Evolutionary conservation across 2,329 filamentous ascomycete species (phyloP), one percentile per base, ranked within the genome.

Genomic region (Neofusicoccum kwambonambiense): DNA sequence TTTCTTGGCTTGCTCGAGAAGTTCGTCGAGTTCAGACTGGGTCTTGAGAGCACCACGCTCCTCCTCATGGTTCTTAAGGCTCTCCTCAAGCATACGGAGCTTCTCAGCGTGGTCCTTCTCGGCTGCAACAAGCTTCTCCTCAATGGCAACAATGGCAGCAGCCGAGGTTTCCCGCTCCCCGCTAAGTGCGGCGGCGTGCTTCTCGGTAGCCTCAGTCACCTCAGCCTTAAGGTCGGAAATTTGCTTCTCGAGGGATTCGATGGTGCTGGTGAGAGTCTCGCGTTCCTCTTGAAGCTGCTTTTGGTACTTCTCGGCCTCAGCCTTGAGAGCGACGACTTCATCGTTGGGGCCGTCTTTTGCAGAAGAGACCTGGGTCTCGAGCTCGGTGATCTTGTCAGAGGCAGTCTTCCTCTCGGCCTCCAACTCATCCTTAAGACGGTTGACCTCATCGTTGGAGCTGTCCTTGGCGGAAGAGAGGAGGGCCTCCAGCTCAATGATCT

Each of bases 261-360:
- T 64, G 15, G 51, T 58, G 27, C 2, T 31, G 19, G 51, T 49
- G 22, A 58, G 41, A 39, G 52, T 35, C 22, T 57, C 62, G 15
- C 62, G 62, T 41, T 64, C 62, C 17, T 64, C 62, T 7, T 57
- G 42, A 6, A 64, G 62, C 52, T 64, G 62, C 52, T 64, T 64
- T 52, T 58, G 34, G 42, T 57, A 64, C 62, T 64, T 57, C 52
- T 64, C 62, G 11, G 44, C 15, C 34, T 64, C 62, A 4, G 52
- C 34, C 17, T 49, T 64, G 19, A 64, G 62, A 19, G 34, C 44
- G 15, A 35, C 13, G 17, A 58, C 62, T 19, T 64, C 62, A 1
- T 64, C 62, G 22, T 19, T 47, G 15, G 51, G 50, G 7, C 52
- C 51, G 13, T 41, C 44, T 19, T 64, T 56, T 9, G 62, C 42